phyloP scores from a whole-genome alignment of 371 early-diverging fungal genomes.

The Apophysomyces trapeziformis region DNA sequence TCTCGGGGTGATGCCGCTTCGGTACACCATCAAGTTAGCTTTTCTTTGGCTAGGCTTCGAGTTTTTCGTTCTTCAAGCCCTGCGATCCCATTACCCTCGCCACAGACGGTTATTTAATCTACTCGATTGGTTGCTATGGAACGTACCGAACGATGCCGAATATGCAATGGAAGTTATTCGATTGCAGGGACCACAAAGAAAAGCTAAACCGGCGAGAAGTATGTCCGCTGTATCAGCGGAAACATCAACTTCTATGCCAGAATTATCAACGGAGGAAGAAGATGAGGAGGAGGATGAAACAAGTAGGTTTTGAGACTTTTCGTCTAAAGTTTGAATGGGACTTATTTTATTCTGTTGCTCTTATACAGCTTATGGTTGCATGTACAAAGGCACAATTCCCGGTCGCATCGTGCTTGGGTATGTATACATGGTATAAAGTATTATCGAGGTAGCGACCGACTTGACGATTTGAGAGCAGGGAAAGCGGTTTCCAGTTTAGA shows the following conservation, averaged over 20 bases:
- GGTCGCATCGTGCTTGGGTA: slow-evolving; percentile 31
- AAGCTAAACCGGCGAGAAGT: slow-evolving; percentile 17
- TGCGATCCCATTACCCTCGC: slow-evolving; percentile 49
- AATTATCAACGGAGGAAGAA: slow-evolving; percentile 5
- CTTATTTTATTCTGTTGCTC: neutral
- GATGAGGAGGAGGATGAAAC: slow-evolving; percentile 12
- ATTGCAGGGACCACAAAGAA: slow-evolving; percentile 15
- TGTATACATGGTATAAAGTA: neutral
- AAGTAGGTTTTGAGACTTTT: slow-evolving; percentile 13
- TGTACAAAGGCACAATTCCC: slow-evolving; percentile 39
- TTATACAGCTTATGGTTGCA: slow-evolving; percentile 35
- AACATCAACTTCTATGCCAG: slow-evolving; percentile 32
- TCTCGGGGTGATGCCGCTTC: slow-evolving; percentile 25
- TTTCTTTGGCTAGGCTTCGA: slow-evolving; percentile 44
- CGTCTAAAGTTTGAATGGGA: neutral
- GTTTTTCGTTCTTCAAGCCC: slow-evolving; percentile 44
- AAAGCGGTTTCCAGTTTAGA: slow-evolving; percentile 33
- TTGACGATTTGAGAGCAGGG: neutral
- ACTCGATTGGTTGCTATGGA: slow-evolving; percentile 49
- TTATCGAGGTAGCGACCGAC: neutral
- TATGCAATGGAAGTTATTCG: slow-evolving; percentile 52
- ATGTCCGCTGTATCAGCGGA: neutral
- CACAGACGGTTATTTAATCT: slow-evolving; percentile 49
- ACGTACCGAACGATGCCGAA: slow-evolving; percentile 51
- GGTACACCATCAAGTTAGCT: slow-evolving; percentile 26